Evolutionary conservation across 768 basidiomycete genomes (phyloP).

Genomic region (Leccinum longicurvipes): DNA sequence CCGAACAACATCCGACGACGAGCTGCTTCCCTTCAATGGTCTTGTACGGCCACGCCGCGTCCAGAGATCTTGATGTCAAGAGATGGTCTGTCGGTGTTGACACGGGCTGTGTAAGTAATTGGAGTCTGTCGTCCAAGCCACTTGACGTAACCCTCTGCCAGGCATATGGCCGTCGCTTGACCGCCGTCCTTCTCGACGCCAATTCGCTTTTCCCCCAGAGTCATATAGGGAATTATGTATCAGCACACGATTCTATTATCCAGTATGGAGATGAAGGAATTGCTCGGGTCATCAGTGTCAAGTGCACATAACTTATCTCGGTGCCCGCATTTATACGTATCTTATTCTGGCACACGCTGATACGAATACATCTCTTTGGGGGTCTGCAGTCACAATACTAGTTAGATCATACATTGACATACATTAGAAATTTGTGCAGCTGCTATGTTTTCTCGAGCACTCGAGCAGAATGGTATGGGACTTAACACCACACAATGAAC

Average conservation of each 20-base stretch:
- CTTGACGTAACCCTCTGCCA: constrained; percentile 18
- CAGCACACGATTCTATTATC: constrained; percentile 29
- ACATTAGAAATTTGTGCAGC: not conserved
- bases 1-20: not conserved
- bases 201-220: constrained; percentile 14
- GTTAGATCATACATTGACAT: not conserved
- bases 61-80: constrained; percentile 75
- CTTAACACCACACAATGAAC: constrained; percentile 25
- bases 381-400: not conserved
- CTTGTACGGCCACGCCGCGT: constrained; percentile 86
- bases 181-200: constrained; percentile 61
- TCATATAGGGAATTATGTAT: constrained; percentile 10
- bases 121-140: not conserved
- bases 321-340: not conserved
- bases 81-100: constrained; percentile 86
- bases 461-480: not conserved
- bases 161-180: constrained; percentile 59
- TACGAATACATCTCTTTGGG: not conserved
- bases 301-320: constrained; percentile 33
- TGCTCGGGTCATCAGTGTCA: constrained; percentile 51
- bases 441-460: not conserved
- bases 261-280: constrained; percentile 55
- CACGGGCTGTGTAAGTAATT: constrained; percentile 69
- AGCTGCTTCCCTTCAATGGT: constrained; percentile 69
- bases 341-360: not conserved